Percentiles rank a stretch among this genome's conserved stretches.
Evolutionary conservation across 768 basidiomycete genomes (phyloP).

Genomic region (Phaeotremella fagi): DNA sequence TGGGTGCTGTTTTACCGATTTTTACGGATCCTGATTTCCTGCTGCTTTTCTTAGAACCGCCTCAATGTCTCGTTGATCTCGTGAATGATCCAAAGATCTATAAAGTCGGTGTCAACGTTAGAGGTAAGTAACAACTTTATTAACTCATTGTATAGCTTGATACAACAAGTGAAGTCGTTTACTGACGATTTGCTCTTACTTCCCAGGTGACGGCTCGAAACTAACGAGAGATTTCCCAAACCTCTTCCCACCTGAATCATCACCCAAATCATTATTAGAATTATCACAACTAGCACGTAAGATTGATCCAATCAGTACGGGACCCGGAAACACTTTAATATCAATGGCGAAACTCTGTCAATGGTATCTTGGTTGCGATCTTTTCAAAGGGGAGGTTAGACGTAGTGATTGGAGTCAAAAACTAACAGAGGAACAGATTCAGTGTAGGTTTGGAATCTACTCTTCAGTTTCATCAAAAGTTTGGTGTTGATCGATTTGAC

Average conservation of each 20-base stretch:
- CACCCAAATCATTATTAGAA: conserved; percentile 26
- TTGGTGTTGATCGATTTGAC: no score
- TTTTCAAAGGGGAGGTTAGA: conserved; percentile 37
- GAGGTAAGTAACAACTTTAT: conserved; percentile 13
- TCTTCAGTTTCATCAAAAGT: no score
- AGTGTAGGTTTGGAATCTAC: conserved; percentile 42
- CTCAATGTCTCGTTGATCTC: conserved; percentile 25
- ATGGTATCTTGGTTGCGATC: conserved; percentile 27
- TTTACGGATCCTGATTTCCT: background rate
- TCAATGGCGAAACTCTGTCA: conserved; percentile 29
- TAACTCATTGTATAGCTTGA: no score
- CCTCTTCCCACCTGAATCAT: conserved; percentile 13
- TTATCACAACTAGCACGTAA: conserved; percentile 37
- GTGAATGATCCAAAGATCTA: conserved; percentile 19
- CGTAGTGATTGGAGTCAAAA: conserved; percentile 31
- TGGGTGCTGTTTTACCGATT: background rate
- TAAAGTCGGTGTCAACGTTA: conserved; percentile 36
- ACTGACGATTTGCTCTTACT: background rate
- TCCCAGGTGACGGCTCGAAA: conserved; percentile 36
- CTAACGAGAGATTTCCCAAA: conserved; percentile 37
- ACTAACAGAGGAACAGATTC: conserved; percentile 24
- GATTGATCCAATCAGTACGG: conserved; percentile 38
- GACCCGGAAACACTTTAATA: conserved; percentile 32
- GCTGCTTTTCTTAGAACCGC: conserved; percentile 31
- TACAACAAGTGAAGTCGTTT: no score